Evolutionary conservation across 2,329 filamentous ascomycete genomes (phyloP), one percentile per base, ranked within the genome.

Genomic region (Hirsutella rhossiliensis): DNA sequence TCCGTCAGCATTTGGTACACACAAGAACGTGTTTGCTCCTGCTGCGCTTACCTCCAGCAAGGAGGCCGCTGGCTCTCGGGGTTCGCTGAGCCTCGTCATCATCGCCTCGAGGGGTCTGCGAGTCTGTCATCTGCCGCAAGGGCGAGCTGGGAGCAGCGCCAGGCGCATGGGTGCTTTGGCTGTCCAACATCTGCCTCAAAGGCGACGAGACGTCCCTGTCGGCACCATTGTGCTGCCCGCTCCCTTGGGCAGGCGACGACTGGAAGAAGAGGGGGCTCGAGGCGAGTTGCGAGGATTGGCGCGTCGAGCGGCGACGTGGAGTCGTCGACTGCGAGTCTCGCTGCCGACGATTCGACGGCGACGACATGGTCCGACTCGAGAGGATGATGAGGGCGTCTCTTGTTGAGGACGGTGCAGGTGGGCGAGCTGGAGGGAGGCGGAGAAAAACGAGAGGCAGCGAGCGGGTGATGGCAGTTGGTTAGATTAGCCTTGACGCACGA

Each of bases 181-280:
- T 73, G 52, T 75, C 69, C 47, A 71, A 74, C 66, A 74, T 75
- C 56, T 77, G 73, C 48, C 71, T 64, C 53, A 78, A 56, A 11
- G 75, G 75, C 32, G 75, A 78, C 8, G 73, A 77, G 12, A 67
- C 64, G 42, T 67, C 62, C 38, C 56, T 54, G 36, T 56, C 58
- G 8, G 56, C 57, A 29, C 49, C 59, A 54, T 61, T 53, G 11
- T 54, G 54, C 19, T 47, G 48, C 5, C 46, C 52, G 30, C 53
- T 54, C 9, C 43, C 48, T 1, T 59, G 55, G 13, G 55, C 52
- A 2, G 68, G 64, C 7, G 71, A 68, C 3, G 71, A 78, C 54
- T 75, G 78, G 63, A 81, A 94, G 63, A 86, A 85, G 50, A 95
- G 72, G 36, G 89, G 89, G 46, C 88, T 94, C 4, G 87, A 92